Conservation (phyloP, 345 rosid species). For the Rhizophora apiculata region DNA sequence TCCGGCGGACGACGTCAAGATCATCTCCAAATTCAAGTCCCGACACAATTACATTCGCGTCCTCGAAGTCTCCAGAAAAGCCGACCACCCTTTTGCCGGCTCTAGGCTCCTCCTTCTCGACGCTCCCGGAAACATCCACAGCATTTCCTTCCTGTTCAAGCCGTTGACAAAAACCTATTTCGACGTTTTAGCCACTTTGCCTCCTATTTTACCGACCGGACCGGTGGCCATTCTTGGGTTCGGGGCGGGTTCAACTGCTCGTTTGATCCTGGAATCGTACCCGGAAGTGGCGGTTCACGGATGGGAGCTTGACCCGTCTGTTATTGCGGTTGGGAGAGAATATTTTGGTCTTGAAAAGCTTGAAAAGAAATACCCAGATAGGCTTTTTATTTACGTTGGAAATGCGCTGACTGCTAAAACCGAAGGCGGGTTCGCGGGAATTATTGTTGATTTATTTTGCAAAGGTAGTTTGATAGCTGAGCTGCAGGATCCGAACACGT, state of each 20-base stretch:
- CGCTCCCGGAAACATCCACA: slow-evolving; percentile 86
- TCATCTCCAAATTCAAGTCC: slow-evolving; percentile 68
- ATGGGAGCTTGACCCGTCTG: slow-evolving; percentile 92
- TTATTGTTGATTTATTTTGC: slow-evolving; percentile 66
- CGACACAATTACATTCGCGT: slow-evolving; percentile 81
- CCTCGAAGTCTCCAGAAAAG: slow-evolving; percentile 58
- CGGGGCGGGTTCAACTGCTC: slow-evolving; percentile 80
- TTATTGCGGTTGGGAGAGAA: slow-evolving; percentile 68
- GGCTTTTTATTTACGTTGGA: slow-evolving; percentile 62
- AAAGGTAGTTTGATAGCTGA: slow-evolving; percentile 70
- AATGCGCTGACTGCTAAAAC: slow-evolving; percentile 57
- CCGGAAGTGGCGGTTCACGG: slow-evolving; percentile 59
- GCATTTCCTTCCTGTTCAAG: slow-evolving; percentile 69
- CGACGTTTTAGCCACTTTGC: slow-evolving; percentile 79
- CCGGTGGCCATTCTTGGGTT: slow-evolving; percentile 78
- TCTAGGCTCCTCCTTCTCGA: slow-evolving; percentile 78
- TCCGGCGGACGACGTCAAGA: slow-evolving; percentile 60
- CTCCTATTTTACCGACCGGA: slow-evolving; percentile 68
- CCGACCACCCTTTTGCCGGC: slow-evolving; percentile 72
- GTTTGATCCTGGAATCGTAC: slow-evolving; percentile 63
- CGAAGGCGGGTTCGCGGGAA: slow-evolving; percentile 54
- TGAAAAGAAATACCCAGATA: slow-evolving; percentile 50
- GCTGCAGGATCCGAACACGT: slow-evolving; percentile 77
- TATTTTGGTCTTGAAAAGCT: slow-evolving; percentile 67
- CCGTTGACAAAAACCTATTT: slow-evolving; percentile 69